Evolutionary conservation across 2,329 filamentous ascomycete species (phyloP).

Genomic region (Samsoniella hepiali): DNA sequence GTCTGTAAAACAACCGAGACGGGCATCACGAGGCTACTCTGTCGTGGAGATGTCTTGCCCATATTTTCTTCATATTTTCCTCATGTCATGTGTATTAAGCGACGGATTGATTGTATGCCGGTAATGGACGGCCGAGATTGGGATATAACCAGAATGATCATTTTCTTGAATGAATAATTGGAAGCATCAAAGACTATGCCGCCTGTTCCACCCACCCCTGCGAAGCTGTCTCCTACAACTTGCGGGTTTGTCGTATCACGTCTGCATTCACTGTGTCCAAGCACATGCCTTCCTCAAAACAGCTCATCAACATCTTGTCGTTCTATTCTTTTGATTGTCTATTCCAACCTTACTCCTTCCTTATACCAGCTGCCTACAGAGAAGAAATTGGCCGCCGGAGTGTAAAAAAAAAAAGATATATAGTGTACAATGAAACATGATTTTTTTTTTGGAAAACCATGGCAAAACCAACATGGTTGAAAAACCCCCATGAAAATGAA

Average conservation of each 20-base stretch:
- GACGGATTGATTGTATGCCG: constrained; percentile 1
- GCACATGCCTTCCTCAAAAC: not conserved
- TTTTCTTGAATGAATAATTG: not conserved
- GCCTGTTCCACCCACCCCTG: not conserved
- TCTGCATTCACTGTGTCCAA: not conserved
- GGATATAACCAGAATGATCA: not conserved
- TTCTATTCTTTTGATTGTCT: constrained; percentile 7
- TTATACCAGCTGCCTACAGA: not conserved
- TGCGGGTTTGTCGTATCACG: not conserved
- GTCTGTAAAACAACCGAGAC: constrained; percentile 25
- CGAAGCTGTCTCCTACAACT: too few relatives aligned
- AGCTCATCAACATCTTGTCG: not conserved
- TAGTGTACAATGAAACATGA: constrained; percentile 8
- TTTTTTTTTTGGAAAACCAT: not conserved
- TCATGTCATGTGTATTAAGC: constrained; percentile 3
- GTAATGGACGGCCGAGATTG: not conserved
- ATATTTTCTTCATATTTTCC: not conserved
- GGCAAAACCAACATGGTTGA: not conserved
- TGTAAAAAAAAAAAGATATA: constrained; percentile 11
- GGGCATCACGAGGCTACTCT: not conserved
- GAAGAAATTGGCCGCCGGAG: not conserved
- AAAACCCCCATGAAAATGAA: not conserved
- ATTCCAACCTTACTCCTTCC: constrained; percentile 14
- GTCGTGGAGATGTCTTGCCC: not conserved
- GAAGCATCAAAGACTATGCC: not conserved